These are phyloP conservation scores for Fremontodendron californicum DNA, from an alignment of 345 rosid genomes.

Conservation along the genomic window DNA sequence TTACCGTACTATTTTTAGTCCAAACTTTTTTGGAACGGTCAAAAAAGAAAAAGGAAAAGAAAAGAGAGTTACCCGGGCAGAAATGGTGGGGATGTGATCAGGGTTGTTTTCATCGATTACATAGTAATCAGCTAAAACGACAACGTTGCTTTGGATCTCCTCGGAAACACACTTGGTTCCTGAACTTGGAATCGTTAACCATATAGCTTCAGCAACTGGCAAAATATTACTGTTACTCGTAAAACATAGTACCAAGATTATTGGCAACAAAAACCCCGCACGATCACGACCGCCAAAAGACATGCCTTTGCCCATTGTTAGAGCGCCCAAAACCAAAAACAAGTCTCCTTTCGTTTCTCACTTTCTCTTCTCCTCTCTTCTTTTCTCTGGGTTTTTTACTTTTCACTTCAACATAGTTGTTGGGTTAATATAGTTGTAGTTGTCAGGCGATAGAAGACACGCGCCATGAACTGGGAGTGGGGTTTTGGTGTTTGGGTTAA, in stretches of 20 bases:
- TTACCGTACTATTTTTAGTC: no score
- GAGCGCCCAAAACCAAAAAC: not conserved
- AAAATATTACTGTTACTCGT: constrained; percentile 20
- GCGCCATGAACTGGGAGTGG: not conserved
- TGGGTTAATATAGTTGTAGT: no score
- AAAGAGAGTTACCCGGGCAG: constrained; percentile 52
- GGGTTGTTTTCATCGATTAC: constrained; percentile 63
- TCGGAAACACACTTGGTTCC: constrained; percentile 93
- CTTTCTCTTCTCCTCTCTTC: not conserved
- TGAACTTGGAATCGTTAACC: constrained; percentile 72
- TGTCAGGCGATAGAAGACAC: not conserved
- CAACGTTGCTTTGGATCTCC: constrained; percentile 81
- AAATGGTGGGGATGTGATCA: constrained; percentile 36
- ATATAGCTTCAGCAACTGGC: constrained; percentile 53
- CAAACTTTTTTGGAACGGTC: no score
- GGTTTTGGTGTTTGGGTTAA: not conserved
- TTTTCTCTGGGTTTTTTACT: not conserved
- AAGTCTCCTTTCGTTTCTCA: not conserved
- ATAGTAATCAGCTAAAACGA: constrained; percentile 74
- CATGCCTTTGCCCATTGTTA: not conserved
- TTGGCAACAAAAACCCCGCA: constrained; percentile 10
- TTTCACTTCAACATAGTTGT: no score
- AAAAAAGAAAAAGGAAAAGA: not conserved
- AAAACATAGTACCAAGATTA: constrained; percentile 24
- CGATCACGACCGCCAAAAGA: not conserved